Evolutionary conservation across 2,329 filamentous ascomycete species (phyloP).

Genomic region (Gaeumannomyces tritici): DNA sequence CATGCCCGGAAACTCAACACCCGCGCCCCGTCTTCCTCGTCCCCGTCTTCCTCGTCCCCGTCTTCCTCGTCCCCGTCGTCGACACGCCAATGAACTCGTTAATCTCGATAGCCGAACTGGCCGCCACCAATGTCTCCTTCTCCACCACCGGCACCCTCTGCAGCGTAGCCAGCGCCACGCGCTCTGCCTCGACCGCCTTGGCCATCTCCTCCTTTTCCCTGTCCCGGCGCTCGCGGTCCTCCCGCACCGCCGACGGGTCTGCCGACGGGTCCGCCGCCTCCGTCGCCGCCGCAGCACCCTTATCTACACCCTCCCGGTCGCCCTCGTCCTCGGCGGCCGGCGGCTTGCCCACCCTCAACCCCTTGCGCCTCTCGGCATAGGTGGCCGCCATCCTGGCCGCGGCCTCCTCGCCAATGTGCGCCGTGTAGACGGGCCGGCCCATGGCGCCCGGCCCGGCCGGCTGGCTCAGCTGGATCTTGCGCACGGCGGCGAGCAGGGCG

Average conservation of each 20-base stretch:
- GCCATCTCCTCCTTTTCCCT: conserved; percentile 1
- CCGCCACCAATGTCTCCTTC: not conserved
- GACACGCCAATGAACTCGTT: conserved; percentile 1
- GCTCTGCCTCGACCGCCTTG: conserved; percentile 1
- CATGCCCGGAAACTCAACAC: not conserved
- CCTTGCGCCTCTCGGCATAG: not conserved
- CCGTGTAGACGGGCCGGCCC: conserved; percentile 2
- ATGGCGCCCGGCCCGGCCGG: conserved; percentile 1
- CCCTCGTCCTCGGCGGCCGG: not conserved
- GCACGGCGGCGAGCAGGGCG: conserved; percentile 56
- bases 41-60: not conserved
- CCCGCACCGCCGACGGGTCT: not conserved
- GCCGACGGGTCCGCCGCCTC: not conserved
- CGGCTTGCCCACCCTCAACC: not conserved
- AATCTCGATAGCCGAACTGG: conserved; percentile 3
- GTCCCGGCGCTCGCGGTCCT: not conserved
- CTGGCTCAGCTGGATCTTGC: conserved; percentile 49
- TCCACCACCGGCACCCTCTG: not conserved
- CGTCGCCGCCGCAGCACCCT: not conserved
- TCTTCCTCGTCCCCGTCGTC: conserved; percentile 3
- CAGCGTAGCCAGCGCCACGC: conserved; percentile 2
- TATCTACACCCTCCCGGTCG: not conserved
- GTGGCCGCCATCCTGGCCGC: not conserved
- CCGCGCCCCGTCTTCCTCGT: not conserved
- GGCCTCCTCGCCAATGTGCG: not conserved